phyloP scores from a whole-genome alignment of 352 stramenopile genomes.

The Hyaloperonospora arabidopsidis region DNA sequence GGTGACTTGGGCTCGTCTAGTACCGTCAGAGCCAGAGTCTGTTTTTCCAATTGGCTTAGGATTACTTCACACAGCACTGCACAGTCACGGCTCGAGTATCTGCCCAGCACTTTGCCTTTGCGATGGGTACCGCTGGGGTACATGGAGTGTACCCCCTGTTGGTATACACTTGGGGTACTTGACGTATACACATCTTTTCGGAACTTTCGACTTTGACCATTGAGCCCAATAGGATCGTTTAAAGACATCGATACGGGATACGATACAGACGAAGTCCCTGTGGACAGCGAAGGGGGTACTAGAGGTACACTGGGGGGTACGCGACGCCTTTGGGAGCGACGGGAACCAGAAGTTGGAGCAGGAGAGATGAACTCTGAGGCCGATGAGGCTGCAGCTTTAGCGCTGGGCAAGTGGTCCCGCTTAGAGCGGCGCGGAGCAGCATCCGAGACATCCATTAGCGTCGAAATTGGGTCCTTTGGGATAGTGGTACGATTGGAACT shows the following conservation, averaged over 20 bases:
- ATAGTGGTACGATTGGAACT: too few relatives aligned
- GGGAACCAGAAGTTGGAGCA: conserved; percentile 1
- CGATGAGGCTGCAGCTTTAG: conserved; percentile 10
- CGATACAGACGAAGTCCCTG: conserved; percentile 4
- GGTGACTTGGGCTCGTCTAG: conserved; percentile 39
- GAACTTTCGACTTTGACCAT: conserved; percentile 12
- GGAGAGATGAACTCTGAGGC: conserved; percentile 1
- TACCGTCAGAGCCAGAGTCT: conserved; percentile 34
- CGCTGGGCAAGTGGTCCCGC: conserved; percentile 26
- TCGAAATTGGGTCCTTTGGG: too few relatives aligned
- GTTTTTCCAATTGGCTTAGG: conserved; percentile 40
- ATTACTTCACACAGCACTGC: conserved; percentile 51
- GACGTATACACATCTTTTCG: conserved; percentile 6
- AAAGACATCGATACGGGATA: neutral
- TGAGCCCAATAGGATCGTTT: conserved; percentile 3
- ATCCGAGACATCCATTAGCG: neutral
- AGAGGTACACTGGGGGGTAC: too few relatives aligned
- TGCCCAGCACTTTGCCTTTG: conserved; percentile 30
- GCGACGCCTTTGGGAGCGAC: conserved; percentile 25
- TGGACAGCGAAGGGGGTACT: conserved; percentile 4
- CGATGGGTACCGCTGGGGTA: conserved; percentile 10
- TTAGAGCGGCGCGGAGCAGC: conserved; percentile 27
- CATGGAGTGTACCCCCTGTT: conserved; percentile 1
- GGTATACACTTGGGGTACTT: conserved; percentile 3
- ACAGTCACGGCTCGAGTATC: conserved; percentile 45